These are phyloP conservation scores for Sindora glabra DNA, from an alignment of 306 rosid species.

Conservation along the genomic window DNA sequence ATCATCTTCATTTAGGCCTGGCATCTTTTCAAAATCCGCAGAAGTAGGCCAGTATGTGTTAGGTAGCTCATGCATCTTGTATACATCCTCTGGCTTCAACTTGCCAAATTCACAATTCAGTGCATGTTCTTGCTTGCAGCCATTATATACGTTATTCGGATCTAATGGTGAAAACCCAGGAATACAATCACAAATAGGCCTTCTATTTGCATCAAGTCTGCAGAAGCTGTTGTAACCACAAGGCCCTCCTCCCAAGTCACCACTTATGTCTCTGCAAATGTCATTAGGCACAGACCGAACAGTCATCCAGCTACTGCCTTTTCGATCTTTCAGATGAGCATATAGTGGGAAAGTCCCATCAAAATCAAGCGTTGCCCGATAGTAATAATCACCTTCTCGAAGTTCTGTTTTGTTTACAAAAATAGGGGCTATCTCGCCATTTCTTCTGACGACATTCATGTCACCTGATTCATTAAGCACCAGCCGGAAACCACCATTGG, in stretches of 20 bases:
- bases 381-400: not conserved
- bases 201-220: not conserved
- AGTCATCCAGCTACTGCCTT: not conserved
- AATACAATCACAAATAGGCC: slow-evolving; percentile 26
- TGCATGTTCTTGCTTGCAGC: slow-evolving; percentile 15
- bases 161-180: slow-evolving; percentile 12
- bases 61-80: not conserved
- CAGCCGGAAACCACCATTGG: not conserved
- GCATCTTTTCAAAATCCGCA: slow-evolving; percentile 1
- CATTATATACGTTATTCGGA: slow-evolving; percentile 9
- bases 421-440: not conserved
- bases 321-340: slow-evolving; percentile 9
- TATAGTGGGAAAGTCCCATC: slow-evolving; percentile 26
- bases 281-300: not conserved
- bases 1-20: not conserved
- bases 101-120: slow-evolving; percentile 23
- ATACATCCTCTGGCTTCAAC: not conserved
- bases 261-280: not conserved
- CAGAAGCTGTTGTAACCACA: slow-evolving; percentile 37
- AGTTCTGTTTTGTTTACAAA: not conserved
- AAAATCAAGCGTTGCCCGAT: slow-evolving; percentile 30
- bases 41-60: slow-evolving; percentile 28
- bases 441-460: slow-evolving; percentile 12
- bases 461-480: too few species aligned
- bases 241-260: slow-evolving; percentile 4